Evolutionary conservation across 169 alveolate species (phyloP).

Genomic region (Cryptosporidium parvum): DNA sequence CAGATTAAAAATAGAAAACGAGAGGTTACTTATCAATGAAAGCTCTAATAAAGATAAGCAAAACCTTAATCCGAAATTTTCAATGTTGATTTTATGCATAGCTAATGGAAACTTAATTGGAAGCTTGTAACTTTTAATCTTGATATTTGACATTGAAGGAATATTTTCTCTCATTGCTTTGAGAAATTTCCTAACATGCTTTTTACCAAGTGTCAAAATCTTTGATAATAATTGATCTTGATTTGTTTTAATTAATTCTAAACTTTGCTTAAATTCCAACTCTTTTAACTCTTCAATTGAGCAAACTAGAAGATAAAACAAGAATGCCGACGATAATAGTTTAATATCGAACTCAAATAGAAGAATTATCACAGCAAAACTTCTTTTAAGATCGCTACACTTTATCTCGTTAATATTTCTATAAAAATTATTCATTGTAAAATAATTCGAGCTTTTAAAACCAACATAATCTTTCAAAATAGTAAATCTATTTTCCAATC

Average conservation of each 20-base stretch:
- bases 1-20: neutral
- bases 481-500: no score
- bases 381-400: neutral
- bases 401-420: no score
- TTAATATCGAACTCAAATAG: neutral
- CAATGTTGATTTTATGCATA: neutral
- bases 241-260: neutral
- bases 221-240: neutral
- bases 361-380: neutral
- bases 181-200: neutral
- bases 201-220: neutral
- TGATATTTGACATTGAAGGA: neutral
- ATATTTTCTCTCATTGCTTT: neutral
- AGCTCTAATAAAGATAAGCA: conserved; percentile 1
- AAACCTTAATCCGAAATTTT: neutral
- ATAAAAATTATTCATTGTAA: neutral
- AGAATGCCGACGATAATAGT: neutral
- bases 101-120: neutral
- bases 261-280: neutral
- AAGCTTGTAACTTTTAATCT: no score
- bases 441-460: neutral
- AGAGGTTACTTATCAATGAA: neutral
- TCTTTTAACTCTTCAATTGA: neutral
- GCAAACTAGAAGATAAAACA: conserved; percentile 4
- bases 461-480: neutral